Conservation (phyloP, 1,284 basidiomycete species). For the Meripilus lineatus region DNA sequence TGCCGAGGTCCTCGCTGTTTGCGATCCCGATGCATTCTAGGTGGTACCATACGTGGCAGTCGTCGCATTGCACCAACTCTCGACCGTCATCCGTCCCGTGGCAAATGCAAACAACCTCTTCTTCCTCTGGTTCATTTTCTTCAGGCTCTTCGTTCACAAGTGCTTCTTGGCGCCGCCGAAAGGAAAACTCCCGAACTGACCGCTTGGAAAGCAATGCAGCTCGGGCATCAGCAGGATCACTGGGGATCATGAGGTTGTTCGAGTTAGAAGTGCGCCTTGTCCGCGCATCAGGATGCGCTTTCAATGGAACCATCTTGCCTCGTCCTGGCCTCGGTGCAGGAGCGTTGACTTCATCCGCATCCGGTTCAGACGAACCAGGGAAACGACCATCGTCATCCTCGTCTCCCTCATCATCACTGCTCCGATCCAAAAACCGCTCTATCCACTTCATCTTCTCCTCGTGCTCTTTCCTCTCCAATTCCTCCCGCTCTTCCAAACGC, state of each 20-base stretch:
- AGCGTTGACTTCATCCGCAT: slow-evolving; percentile 27
- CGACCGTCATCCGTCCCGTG: slow-evolving; percentile 58
- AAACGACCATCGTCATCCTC: slow-evolving; percentile 29
- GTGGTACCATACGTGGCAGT: slow-evolving; percentile 74
- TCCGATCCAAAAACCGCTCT: slow-evolving; percentile 53
- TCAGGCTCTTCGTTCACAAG: slow-evolving; percentile 18
- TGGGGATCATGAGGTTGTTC: slow-evolving; percentile 39
- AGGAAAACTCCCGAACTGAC: slow-evolving; percentile 54
- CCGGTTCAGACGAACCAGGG: slow-evolving; percentile 9
- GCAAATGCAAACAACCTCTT: slow-evolving; percentile 61
- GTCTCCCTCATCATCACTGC: slow-evolving; percentile 50
- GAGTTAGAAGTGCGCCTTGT: slow-evolving; percentile 12
- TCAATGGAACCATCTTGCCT: slow-evolving; percentile 59
- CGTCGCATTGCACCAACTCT: slow-evolving; percentile 72
- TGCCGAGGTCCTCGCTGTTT: slow-evolving; percentile 57
- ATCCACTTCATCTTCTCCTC: slow-evolving; percentile 52
- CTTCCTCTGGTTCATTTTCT: slow-evolving; percentile 34
- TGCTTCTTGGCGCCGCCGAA: slow-evolving; percentile 30
- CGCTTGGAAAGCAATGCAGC: slow-evolving; percentile 65
- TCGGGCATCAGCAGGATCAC: slow-evolving; percentile 68
- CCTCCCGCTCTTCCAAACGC: slow-evolving; percentile 51
- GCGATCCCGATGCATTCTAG: slow-evolving; percentile 67
- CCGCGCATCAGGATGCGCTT: slow-evolving; percentile 32
- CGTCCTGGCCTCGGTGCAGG: slow-evolving; percentile 37
- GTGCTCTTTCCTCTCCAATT: slow-evolving; percentile 50